Conservation (phyloP, 2,329 filamentous ascomycete species). For the Sporothrix luriei region DNA sequence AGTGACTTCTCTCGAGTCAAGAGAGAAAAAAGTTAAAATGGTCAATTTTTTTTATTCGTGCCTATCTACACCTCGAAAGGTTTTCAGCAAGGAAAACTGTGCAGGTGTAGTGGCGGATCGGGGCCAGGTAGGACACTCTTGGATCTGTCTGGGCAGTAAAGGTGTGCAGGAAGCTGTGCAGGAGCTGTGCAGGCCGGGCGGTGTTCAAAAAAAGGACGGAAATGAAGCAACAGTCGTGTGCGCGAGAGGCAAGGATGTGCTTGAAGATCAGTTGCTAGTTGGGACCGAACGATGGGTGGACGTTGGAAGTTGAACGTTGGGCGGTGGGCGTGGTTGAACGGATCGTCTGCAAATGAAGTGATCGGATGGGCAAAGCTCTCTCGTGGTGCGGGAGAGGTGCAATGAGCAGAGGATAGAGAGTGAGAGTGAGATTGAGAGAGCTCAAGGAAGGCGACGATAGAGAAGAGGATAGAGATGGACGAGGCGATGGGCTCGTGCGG, state of each 20-base stretch:
- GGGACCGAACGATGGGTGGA: constrained; percentile 16
- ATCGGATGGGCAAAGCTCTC: constrained; percentile 18
- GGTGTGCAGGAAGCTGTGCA: constrained; percentile 36
- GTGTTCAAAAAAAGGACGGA: constrained; percentile 11
- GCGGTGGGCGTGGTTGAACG: constrained; percentile 19
- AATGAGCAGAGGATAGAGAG: constrained; percentile 21
- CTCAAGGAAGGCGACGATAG: constrained; percentile 12
- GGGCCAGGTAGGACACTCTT: constrained; percentile 35
- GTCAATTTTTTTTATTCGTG: constrained; percentile 40
- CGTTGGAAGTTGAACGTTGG: constrained; percentile 27
- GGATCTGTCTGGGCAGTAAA: constrained; percentile 30
- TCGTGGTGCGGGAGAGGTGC: constrained; percentile 7
- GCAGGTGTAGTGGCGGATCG: constrained; percentile 72
- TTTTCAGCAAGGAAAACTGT: constrained; percentile 84
- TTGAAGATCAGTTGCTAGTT: constrained; percentile 23
- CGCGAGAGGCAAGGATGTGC: constrained; percentile 20
- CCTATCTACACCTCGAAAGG: constrained; percentile 81
- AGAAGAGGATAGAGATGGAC: constrained; percentile 16
- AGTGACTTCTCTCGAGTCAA: constrained; percentile 14
- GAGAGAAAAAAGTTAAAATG: constrained; percentile 40
- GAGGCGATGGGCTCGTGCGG: constrained; percentile 22
- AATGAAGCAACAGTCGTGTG: constrained; percentile 26
- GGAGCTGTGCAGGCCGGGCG: constrained; percentile 36
- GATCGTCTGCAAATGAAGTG: constrained; percentile 31
- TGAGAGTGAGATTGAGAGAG: constrained; percentile 4